phyloP scores from a whole-genome alignment of 495 filamentous ascomycete species.

The Halenospora varia region DNA sequence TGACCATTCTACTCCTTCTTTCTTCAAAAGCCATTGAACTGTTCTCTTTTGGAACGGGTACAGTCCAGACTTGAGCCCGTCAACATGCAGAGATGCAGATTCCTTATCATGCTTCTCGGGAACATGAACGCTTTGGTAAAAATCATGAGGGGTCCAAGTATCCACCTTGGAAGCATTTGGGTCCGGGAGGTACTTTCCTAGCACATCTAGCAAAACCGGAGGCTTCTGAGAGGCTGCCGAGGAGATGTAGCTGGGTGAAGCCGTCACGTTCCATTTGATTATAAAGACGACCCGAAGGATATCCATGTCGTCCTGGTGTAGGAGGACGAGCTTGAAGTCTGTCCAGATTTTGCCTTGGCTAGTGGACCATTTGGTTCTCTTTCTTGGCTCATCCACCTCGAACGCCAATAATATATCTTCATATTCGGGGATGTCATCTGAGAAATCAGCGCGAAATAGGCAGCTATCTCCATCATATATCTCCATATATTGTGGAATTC shows the following conservation, averaged over 20 bases:
- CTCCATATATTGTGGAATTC: slow-evolving; percentile 10
- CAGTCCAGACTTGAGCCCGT: slow-evolving; percentile 29
- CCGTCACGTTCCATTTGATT: slow-evolving; percentile 26
- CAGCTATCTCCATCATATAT: slow-evolving; percentile 7
- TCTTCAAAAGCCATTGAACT: slow-evolving; percentile 62
- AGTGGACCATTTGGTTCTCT: slow-evolving; percentile 18
- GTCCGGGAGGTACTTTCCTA: slow-evolving; percentile 21
- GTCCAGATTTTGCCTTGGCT: slow-evolving; percentile 18
- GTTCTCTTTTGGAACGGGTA: slow-evolving; percentile 72
- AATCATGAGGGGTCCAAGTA: slow-evolving; percentile 24
- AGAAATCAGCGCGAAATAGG: slow-evolving; percentile 1
- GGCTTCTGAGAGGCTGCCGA: neutral
- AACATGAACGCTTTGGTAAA: slow-evolving; percentile 25
- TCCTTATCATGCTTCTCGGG: slow-evolving; percentile 14
- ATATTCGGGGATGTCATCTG: neutral
- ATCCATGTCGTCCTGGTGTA: slow-evolving; percentile 11
- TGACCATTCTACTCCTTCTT: slow-evolving; percentile 40
- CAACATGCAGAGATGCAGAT: slow-evolving; percentile 5
- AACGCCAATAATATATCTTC: slow-evolving; percentile 18
- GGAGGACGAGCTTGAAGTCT: slow-evolving; percentile 10
- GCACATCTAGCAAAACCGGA: neutral
- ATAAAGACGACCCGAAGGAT: slow-evolving; percentile 12
- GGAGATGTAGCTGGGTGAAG: slow-evolving; percentile 9
- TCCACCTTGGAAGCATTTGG: slow-evolving; percentile 1
- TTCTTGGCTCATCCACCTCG: neutral